Percentiles rank a stretch among this genome's conserved stretches.
Evolutionary conservation across 2,329 filamentous ascomycete genomes (phyloP).

Genomic region (Fonsecaea multimorphosa): DNA sequence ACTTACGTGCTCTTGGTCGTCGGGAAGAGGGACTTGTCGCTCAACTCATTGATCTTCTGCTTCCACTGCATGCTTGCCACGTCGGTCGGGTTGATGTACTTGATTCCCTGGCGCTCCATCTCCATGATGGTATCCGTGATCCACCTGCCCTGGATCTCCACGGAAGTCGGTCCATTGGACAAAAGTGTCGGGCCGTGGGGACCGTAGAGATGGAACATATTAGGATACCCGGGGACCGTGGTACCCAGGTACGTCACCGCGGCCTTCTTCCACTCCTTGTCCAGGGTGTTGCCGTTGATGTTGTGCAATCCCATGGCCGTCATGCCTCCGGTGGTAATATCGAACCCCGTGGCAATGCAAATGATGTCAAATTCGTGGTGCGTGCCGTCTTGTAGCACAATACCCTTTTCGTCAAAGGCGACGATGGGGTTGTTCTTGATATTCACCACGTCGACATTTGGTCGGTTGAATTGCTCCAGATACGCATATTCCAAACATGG

Average conservation of each 20-base stretch:
- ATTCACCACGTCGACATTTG: conserved; percentile 56
- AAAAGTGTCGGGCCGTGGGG: conserved; percentile 63
- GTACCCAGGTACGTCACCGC: conserved; percentile 52
- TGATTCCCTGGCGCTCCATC: conserved; percentile 56
- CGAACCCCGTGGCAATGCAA: conserved; percentile 53
- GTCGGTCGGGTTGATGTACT: conserved; percentile 58
- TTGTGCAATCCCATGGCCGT: conserved; percentile 49
- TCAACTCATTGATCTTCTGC: conserved; percentile 54
- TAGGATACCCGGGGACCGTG: conserved; percentile 52
- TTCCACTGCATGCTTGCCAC: conserved; percentile 60
- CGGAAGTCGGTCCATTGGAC: conserved; percentile 61
- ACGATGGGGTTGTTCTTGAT: conserved; percentile 53
- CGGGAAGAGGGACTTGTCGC: conserved; percentile 55
- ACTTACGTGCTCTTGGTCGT: conserved; percentile 42
- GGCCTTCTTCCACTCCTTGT: conserved; percentile 43
- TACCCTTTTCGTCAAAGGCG: conserved; percentile 49
- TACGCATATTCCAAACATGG: conserved; percentile 57
- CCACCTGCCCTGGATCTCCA: conserved; percentile 65
- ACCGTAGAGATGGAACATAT: conserved; percentile 60
- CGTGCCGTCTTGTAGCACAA: conserved; percentile 49
- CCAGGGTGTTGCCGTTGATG: conserved; percentile 41
- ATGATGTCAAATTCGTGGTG: conserved; percentile 50
- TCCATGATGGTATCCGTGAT: conserved; percentile 57
- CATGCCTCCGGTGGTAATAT: conserved; percentile 51
- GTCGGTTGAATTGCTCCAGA: conserved; percentile 57